A percentile compares a stretch with the other conserved stretches of the same genome.
phyloP scores from a whole-genome alignment of 106 monocot species.

The Dactylorhiza incarnata region DNA sequence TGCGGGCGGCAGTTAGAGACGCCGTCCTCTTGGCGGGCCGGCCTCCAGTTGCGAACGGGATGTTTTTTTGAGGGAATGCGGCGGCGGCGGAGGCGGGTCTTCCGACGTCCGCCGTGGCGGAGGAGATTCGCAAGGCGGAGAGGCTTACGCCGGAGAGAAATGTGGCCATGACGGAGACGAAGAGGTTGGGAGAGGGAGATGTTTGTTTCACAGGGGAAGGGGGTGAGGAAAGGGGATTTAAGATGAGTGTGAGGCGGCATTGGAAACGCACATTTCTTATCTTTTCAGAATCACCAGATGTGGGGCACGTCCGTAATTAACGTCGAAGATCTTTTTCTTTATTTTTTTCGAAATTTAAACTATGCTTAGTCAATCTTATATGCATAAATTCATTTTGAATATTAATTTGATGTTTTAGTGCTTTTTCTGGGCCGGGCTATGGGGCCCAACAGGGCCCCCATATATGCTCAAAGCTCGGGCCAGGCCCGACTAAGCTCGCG shows the following conservation, averaged over 20 bases:
- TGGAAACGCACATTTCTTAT: slow-evolving; percentile 48
- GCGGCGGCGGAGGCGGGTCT: slow-evolving; percentile 5
- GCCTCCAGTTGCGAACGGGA: neutral
- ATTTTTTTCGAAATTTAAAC: too few species aligned
- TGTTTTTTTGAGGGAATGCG: neutral
- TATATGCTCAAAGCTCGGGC: too few species aligned
- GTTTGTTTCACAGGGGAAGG: neutral
- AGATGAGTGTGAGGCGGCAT: neutral
- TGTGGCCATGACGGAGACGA: slow-evolving; percentile 27
- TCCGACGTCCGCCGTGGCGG: neutral
- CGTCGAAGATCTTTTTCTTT: too few species aligned
- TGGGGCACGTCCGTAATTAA: too few species aligned
- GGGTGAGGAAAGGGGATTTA: neutral
- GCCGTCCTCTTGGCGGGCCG: neutral
- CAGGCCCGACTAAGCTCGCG: too few species aligned
- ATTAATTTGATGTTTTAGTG: too few species aligned
- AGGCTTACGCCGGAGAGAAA: slow-evolving; percentile 39
- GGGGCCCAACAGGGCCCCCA: too few species aligned
- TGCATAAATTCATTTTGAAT: too few species aligned
- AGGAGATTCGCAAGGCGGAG: slow-evolving; percentile 20
- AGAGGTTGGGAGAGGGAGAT: neutral
- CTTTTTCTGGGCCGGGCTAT: too few species aligned
- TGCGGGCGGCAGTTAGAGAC: slow-evolving; percentile 8
- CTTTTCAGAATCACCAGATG: neutral
- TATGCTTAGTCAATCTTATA: too few species aligned